Evolutionary conservation across 2,329 filamentous ascomycete genomes (phyloP).

Genomic region (Rutstroemia sp.): DNA sequence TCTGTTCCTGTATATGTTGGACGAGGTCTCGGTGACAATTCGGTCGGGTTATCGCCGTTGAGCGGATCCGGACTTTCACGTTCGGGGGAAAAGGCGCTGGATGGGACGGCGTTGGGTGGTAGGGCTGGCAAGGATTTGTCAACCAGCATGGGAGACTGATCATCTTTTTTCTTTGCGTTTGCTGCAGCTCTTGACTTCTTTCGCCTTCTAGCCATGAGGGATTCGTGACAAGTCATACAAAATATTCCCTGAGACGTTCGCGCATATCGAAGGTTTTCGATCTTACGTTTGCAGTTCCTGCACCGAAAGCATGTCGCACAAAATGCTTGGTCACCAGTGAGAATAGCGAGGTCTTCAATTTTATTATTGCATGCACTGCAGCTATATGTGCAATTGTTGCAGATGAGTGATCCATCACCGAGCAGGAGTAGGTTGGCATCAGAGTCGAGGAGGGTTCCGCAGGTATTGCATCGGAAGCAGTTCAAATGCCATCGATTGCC

Average conservation of each 20-base stretch:
- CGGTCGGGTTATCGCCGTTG: constrained; percentile 60
- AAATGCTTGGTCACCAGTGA: constrained; percentile 96
- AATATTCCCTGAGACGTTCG: constrained; percentile 97
- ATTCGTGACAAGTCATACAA: constrained; percentile 98
- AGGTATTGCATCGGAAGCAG: constrained; percentile 97
- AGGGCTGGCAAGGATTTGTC: constrained; percentile 93
- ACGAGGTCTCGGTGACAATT: constrained; percentile 58
- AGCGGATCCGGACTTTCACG: constrained; percentile 49
- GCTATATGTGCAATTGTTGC: constrained; percentile 99
- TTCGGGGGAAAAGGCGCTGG: constrained; percentile 51
- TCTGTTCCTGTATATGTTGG: constrained; percentile 44
- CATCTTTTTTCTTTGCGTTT: constrained; percentile 56
- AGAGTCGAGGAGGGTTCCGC: constrained; percentile 90
- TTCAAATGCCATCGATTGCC: constrained; percentile 98
- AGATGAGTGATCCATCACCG: constrained; percentile 95
- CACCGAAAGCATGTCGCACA: constrained; percentile 96
- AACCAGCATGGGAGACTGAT: constrained; percentile 58
- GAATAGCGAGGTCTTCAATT: constrained; percentile 94
- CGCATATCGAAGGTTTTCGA: constrained; percentile 95
- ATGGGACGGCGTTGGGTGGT: constrained; percentile 64
- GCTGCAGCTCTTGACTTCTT: constrained; percentile 71
- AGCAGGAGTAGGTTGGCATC: constrained; percentile 95
- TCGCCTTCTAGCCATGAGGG: constrained; percentile 82
- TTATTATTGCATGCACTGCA: constrained; percentile 95
- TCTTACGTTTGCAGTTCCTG: constrained; percentile 97